Conservation (phyloP, 1,284 basidiomycete genomes). For the Sanghuangporus weigelae region DNA sequence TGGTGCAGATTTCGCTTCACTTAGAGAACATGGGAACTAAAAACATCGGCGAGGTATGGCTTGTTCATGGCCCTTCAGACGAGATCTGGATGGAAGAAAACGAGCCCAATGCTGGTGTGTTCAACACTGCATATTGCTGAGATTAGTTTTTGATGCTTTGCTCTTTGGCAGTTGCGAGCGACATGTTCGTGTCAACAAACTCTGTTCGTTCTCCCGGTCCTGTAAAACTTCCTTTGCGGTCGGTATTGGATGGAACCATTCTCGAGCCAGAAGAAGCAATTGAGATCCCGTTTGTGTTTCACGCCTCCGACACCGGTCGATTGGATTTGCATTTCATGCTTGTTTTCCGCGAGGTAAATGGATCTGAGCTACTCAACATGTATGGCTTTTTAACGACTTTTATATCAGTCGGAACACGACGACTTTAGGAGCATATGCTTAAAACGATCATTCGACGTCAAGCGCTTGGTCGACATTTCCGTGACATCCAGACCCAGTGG, state of each 20-base stretch:
- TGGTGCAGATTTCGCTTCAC: constrained; percentile 44
- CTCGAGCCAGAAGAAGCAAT: constrained; percentile 44
- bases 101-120: constrained; percentile 16
- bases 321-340: constrained; percentile 57
- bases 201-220: constrained; percentile 54
- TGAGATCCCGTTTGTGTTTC: constrained; percentile 46
- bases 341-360: constrained; percentile 63
- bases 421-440: constrained; percentile 52
- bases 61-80: constrained; percentile 53
- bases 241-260: constrained; percentile 28
- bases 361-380: neutral
- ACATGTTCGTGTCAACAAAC: constrained; percentile 25
- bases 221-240: constrained; percentile 36
- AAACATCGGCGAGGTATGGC: constrained; percentile 62
- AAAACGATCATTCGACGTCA: constrained; percentile 53
- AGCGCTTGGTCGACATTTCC: constrained; percentile 46
- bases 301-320: constrained; percentile 42
- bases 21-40: constrained; percentile 57
- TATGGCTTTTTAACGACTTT: constrained; percentile 4
- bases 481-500: constrained; percentile 45
- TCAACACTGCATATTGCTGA: constrained; percentile 13
- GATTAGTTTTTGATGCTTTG: constrained; percentile 13
- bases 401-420: constrained; percentile 4
- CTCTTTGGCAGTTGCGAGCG: constrained; percentile 12
- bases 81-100: constrained; percentile 47